Evolutionary conservation across 2,329 filamentous ascomycete genomes (phyloP), one percentile per base, ranked within the genome.

Genomic region (Diaporthe citrichinensis): DNA sequence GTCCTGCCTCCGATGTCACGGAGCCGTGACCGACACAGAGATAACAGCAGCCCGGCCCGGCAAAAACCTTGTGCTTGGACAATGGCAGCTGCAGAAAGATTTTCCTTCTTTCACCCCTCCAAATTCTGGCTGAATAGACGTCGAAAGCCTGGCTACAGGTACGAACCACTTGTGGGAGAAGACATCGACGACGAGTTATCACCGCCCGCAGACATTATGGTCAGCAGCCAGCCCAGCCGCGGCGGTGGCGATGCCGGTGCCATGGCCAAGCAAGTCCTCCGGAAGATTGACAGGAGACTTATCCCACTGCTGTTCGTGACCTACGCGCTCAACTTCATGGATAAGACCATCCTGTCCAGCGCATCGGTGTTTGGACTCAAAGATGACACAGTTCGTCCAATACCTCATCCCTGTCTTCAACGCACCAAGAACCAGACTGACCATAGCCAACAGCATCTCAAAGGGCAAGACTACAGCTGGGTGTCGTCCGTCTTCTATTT

Each of bases 321-420:
- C 0, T 92, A 92, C 79, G 88, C 88, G 83, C 80, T 92, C 77
- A 90, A 91, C 78, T 92, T 91, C 74, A 90, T 92, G 85, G 90
- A 92, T 81, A 92, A 92, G 79, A 87, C 87, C 0, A 90, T 90
- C 74, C 80, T 91, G 1, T 89, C 88, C 0, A 90, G 86, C 75
- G 90, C 90, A 0, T 84, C 89, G 5, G 88, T 92, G 0, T 91
- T 92, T 77, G 90, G 89, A 0, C 79, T 91, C n/a, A 82, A 83
- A 8, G 81, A 88, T 2, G 89, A 90, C 78, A 87, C 82, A 23
- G 83, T 84, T 57, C 34, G 75, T 76, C 34, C 65, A 71, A 9
- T 15, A 7, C 20, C 36, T 25, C 68, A 28, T 23, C 15, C 4
- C 17, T 46, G 1, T 39, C 23, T 10, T 8, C 58, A 57, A 80